Conservation (phyloP, 495 filamentous ascomycete genomes). For the Penicillium pancosmium region DNA sequence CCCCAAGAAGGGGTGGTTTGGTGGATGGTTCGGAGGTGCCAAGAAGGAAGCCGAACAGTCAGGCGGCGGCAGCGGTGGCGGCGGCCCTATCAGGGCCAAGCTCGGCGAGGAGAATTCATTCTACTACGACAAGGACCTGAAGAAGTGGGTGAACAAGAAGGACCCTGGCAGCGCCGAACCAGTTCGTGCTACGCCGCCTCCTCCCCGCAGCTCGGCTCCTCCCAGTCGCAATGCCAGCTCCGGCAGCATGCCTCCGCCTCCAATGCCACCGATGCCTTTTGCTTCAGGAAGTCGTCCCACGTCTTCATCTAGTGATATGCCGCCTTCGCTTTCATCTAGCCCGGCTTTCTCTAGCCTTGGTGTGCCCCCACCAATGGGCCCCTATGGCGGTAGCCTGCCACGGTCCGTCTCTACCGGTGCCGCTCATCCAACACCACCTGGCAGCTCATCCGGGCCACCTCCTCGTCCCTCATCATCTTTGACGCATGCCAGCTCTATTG, state of each 20-base stretch:
- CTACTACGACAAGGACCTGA: slow-evolving; percentile 89
- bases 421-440: slow-evolving; percentile 35
- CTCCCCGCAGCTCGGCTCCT: slow-evolving; percentile 51
- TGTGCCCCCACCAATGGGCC: slow-evolving; percentile 27
- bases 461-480: slow-evolving; percentile 64
- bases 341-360: slow-evolving; percentile 41
- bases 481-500: slow-evolving; percentile 81
- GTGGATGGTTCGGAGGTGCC: slow-evolving; percentile 75
- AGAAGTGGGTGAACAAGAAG: slow-evolving; percentile 99
- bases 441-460: slow-evolving; percentile 29
- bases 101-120: slow-evolving; percentile 93
- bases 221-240: slow-evolving; percentile 43
- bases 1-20: slow-evolving; percentile 81
- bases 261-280: slow-evolving; percentile 36
- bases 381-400: slow-evolving; percentile 19
- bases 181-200: slow-evolving; percentile 56
- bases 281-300: slow-evolving; percentile 36
- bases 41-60: slow-evolving; percentile 71
- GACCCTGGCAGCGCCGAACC: slow-evolving; percentile 50
- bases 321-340: slow-evolving; percentile 40
- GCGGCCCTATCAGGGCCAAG: slow-evolving; percentile 84
- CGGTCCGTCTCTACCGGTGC: slow-evolving; percentile 44
- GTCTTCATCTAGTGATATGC: slow-evolving; percentile 43
- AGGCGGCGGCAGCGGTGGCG: slow-evolving; percentile 21
- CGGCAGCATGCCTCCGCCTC: slow-evolving; percentile 40